phyloP scores from a whole-genome alignment of 164 flowering plant genomes.

The Nelumbo lutea region DNA sequence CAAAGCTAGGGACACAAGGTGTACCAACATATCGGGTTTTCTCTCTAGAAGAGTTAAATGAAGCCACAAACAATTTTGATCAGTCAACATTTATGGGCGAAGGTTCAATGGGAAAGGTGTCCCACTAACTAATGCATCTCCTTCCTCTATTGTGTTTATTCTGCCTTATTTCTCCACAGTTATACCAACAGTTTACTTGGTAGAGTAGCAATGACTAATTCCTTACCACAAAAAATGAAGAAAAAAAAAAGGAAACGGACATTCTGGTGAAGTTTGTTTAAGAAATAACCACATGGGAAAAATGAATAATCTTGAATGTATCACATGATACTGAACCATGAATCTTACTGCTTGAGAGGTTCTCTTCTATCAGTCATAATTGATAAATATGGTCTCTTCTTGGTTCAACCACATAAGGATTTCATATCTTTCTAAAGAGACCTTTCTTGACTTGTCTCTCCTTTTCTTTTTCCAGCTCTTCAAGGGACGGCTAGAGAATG shows the following conservation, averaged over 20 bases:
- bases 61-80: slow-evolving; percentile 72
- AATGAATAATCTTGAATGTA: no score
- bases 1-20: slow-evolving; percentile 59
- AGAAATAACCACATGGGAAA: no score
- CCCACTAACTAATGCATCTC: neutral
- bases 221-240: no score
- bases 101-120: slow-evolving; percentile 84
- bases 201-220: no score
- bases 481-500: slow-evolving; percentile 79
- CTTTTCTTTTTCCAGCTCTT: slow-evolving; percentile 48
- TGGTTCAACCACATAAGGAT: neutral
- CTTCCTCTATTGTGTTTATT: no score
- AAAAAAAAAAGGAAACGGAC: no score
- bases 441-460: neutral
- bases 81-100: slow-evolving; percentile 55
- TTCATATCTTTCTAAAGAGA: neutral
- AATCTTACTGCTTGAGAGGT: no score
- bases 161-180: no score
- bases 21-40: slow-evolving; percentile 46
- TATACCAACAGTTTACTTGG: no score
- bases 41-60: slow-evolving; percentile 64
- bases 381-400: neutral
- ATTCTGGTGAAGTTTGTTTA: no score
- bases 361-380: no score
- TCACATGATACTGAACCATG: no score